Base-by-base conservation (phyloP, 331 rosid species). In the Malus hybrid region DNA sequence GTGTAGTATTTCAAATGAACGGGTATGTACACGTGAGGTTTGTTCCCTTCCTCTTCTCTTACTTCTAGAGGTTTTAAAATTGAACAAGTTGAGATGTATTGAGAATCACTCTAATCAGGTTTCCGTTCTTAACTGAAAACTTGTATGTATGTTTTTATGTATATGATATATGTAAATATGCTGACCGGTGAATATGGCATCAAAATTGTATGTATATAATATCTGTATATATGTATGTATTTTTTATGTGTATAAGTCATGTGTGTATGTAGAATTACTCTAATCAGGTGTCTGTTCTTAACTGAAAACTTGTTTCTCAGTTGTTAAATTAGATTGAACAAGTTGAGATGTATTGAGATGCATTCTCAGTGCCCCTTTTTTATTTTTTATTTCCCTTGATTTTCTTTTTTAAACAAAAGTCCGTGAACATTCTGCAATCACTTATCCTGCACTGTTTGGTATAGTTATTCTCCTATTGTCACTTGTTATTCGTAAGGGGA, bases 41-140 rank as follows among this genome's bases (percentile, higher is more conserved):
- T 80, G 76, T 63, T 80, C 68, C 60, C 62, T 63, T 61, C 44
- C 76, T 42, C 61, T 28, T 68, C 36, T 70, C 64, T 68, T 65
- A n/a, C 65, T 67, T 73, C 57, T 18, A 3, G 36, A 60, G 67
- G 74, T 28, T 60, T 60, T 60, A 20, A 33, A 28, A 55, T 55
- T 55, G n/a, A 20, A 55, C n/a, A 19, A 55, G 24, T 55, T 55
- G 27, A 55, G 61, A 55, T 55, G 24, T 7, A 55, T 55, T 2
- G 27, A 44, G 50, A 44, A 39, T 39, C 4, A 39, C 46, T 39
- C 46, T 39, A 39, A 39, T 39, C 46, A 39, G 46, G 46, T 39
- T 3, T 39, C 12, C 46, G 4, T 39, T 39, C 46, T 39, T 39
- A 39, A 10, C 46, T 0, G 46, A 39, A 39, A 39, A 39, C 46